Conservation (phyloP, 2,329 filamentous ascomycete species). For the Cytospora piceae region DNA sequence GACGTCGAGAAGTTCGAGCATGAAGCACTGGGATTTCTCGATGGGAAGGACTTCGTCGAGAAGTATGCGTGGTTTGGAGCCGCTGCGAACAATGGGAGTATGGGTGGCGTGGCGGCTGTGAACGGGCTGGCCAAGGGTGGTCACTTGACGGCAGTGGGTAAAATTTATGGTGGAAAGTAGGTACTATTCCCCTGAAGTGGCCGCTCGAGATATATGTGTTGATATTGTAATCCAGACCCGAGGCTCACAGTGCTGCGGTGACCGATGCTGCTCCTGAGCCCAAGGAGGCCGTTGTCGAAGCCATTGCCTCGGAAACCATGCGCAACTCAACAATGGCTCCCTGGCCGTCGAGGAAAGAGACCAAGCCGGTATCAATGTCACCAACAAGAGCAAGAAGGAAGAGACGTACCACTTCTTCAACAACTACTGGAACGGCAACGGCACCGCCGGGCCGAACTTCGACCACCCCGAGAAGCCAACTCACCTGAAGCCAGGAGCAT, state of each 20-base stretch:
- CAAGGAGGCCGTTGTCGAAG: not conserved
- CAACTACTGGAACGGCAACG: conserved; percentile 47
- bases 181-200: not conserved
- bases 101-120: conserved; percentile 22
- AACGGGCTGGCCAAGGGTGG: conserved; percentile 19
- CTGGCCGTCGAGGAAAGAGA: conserved; percentile 12
- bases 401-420: conserved; percentile 45
- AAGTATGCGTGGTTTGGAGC: conserved; percentile 24
- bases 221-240: conserved; percentile 8
- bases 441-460: conserved; percentile 45
- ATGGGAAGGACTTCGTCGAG: conserved; percentile 21
- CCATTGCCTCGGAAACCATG: not conserved
- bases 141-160: conserved; percentile 18
- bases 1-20: conserved; percentile 20
- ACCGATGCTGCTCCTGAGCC: not conserved
- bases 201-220: not conserved
- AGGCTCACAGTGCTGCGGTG: not conserved
- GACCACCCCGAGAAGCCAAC: conserved; percentile 43
- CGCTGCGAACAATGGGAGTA: conserved; percentile 9
- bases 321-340: conserved; percentile 15
- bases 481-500: conserved; percentile 38
- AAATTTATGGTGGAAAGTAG: conserved; percentile 23
- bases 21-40: conserved; percentile 20
- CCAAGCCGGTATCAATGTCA: conserved; percentile 42
- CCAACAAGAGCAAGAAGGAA: conserved; percentile 41